Evolutionary conservation across 495 filamentous ascomycete species (phyloP).

Genomic region (Neurospora africana): DNA sequence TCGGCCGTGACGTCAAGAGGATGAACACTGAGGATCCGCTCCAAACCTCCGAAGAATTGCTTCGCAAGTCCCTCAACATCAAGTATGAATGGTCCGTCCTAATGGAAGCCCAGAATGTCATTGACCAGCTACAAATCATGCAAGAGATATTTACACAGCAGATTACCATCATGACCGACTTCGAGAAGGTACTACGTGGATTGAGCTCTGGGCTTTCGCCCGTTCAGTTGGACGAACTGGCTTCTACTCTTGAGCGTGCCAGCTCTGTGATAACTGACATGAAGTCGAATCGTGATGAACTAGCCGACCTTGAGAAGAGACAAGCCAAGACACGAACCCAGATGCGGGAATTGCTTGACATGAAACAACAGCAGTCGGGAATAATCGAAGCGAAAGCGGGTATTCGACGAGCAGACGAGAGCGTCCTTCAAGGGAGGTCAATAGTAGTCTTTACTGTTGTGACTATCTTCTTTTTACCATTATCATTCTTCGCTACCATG

Average conservation of each 20-base stretch:
- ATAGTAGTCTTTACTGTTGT: slow-evolving; percentile 60
- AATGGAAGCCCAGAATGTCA: slow-evolving; percentile 51
- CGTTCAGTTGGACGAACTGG: neutral
- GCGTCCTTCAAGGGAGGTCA: slow-evolving; percentile 45
- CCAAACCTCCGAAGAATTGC: slow-evolving; percentile 24
- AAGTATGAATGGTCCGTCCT: slow-evolving; percentile 56
- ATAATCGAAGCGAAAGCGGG: slow-evolving; percentile 51
- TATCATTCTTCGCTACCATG: slow-evolving; percentile 31
- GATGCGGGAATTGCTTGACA: slow-evolving; percentile 40
- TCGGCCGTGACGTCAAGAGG: slow-evolving; percentile 16
- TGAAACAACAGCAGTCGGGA: slow-evolving; percentile 57
- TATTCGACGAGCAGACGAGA: slow-evolving; percentile 46
- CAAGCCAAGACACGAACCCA: slow-evolving; percentile 10
- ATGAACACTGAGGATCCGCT: slow-evolving; percentile 21
- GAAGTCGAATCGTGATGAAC: slow-evolving; percentile 15
- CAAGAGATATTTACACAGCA: slow-evolving; percentile 64
- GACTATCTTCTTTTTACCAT: slow-evolving; percentile 44
- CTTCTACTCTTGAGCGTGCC: slow-evolving; percentile 9
- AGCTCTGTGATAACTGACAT: slow-evolving; percentile 11
- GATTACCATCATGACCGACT: slow-evolving; percentile 46
- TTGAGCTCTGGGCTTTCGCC: neutral
- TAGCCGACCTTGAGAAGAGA: slow-evolving; percentile 11
- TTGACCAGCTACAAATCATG: slow-evolving; percentile 37
- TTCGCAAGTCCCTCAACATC: slow-evolving; percentile 53
- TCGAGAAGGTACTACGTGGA: slow-evolving; percentile 38